Evolutionary conservation across 352 stramenopile genomes (phyloP), one percentile per base, ranked within the genome.

Genomic region (Globisporangium polare): DNA sequence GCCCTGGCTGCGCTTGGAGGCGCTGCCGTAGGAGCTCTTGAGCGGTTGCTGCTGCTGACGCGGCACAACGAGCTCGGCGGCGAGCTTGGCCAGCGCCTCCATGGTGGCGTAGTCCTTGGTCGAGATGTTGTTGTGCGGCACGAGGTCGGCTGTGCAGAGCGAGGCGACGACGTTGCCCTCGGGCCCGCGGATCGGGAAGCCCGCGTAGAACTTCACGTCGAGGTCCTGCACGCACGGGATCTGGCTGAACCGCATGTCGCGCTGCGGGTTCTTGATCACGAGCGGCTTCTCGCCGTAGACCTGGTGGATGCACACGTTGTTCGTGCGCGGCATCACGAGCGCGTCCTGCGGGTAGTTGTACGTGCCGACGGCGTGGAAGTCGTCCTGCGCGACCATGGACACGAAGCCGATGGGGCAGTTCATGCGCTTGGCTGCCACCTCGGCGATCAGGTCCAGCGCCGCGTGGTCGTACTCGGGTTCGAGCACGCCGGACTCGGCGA

Each of bases 91-190:
- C 18, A 89, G 71, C 60, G 69, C 67, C 42, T 88, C 68, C 81
- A 89, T 90, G n/a, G 81, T 90, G 20, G 81, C 77, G 59, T 89
- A 90, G 60, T 90, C 77, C 60, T 84, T 84, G 39, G 75, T 84
- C 13, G 77, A 77, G 61, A 90, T 83, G 62, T 83, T 78, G 59
- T 78, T 69, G 61, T 88, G 77, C 7, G 81, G 66, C 13, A 64
- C 53, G 2, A 62, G 58, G 47, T 89, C 79, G 6, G 68, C 67
- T 10, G 75, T 56, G 41, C 77, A 84, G 18, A 89, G 52, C 15
- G 71, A 77, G 4, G 73, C 77, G 5, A 87, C 65, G 6, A 88
- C 76, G 3, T 73, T 72, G 1, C 78, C 78, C 20, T 74, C 78
- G 1, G 77, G 76, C 0, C 67, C 77, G 29, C 58, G 62, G 1